phyloP scores from a whole-genome alignment of 768 basidiomycete species.

The Xerocomellus chrysenteron region DNA sequence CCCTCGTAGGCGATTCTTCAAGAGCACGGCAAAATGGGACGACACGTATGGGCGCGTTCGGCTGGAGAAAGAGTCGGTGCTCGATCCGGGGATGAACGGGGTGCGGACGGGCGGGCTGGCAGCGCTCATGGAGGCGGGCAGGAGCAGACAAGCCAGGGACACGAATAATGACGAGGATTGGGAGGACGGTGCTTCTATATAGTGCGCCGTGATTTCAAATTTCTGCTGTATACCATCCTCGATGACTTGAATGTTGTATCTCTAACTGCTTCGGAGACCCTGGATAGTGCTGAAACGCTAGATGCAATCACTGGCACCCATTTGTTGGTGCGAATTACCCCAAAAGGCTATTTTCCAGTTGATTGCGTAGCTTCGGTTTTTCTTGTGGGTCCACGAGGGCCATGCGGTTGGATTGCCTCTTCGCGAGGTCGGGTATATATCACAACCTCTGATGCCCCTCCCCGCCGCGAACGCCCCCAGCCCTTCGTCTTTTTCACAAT shows the following conservation, averaged over 20 bases:
- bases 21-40: slow-evolving; percentile 42
- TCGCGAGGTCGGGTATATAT: slow-evolving; percentile 1
- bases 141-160: slow-evolving; percentile 15
- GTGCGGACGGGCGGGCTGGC: slow-evolving; percentile 13
- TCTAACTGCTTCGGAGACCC: neutral
- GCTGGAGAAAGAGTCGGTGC: slow-evolving; percentile 22
- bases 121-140: slow-evolving; percentile 27
- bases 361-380: neutral
- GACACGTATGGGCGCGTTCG: slow-evolving; percentile 25
- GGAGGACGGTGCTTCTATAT: slow-evolving; percentile 31
- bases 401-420: neutral
- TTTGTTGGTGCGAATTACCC: neutral
- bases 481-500: neutral
- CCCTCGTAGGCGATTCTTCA: slow-evolving; percentile 58
- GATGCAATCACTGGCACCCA: neutral
- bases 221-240: neutral
- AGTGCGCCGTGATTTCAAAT: neutral
- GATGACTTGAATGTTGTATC: slow-evolving; percentile 6
- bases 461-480: neutral
- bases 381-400: neutral
- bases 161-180: slow-evolving; percentile 28
- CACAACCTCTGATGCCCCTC: neutral
- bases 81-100: slow-evolving; percentile 18
- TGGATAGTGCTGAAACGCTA: neutral
- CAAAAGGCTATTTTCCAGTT: slow-evolving; percentile 4